These are phyloP conservation scores for Penicillium paradoxum DNA, from an alignment of 495 filamentous ascomycete genomes.

Conservation along the genomic window DNA sequence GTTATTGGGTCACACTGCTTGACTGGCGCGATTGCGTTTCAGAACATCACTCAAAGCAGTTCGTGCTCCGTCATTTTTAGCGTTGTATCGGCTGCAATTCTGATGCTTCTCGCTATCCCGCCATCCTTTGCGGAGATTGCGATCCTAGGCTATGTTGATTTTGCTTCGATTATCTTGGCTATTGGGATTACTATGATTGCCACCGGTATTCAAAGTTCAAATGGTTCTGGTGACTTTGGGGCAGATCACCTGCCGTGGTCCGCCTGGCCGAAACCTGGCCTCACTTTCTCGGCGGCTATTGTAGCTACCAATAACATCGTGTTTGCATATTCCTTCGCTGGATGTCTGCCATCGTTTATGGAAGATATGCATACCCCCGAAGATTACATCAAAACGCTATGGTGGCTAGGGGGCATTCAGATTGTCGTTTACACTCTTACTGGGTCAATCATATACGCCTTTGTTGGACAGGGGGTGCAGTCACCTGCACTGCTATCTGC, in stretches of 20 bases:
- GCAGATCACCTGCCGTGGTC: constrained; percentile 24
- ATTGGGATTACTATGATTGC: constrained; percentile 64
- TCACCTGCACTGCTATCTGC: constrained; percentile 64
- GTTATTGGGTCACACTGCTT: constrained; percentile 65
- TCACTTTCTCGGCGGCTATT: constrained; percentile 35
- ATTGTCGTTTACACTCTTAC: constrained; percentile 62
- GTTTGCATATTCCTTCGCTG: constrained; percentile 58
- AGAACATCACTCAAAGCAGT: constrained; percentile 52
- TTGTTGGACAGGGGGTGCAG: constrained; percentile 56
- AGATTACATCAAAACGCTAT: constrained; percentile 57
- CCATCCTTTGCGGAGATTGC: constrained; percentile 49
- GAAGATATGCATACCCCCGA: constrained; percentile 62
- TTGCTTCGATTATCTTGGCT: constrained; percentile 57
- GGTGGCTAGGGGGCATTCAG: constrained; percentile 51
- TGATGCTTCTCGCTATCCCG: constrained; percentile 56
- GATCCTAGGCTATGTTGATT: constrained; percentile 55
- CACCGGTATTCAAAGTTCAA: constrained; percentile 45
- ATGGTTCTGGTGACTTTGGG: constrained; percentile 16
- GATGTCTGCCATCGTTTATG: constrained; percentile 63
- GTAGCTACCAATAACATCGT: constrained; percentile 63
- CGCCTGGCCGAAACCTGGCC: constrained; percentile 24
- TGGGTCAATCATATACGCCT: constrained; percentile 61
- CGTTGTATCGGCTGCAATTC: constrained; percentile 53
- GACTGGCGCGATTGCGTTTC: constrained; percentile 62
- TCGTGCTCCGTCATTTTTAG: constrained; percentile 59